Evolutionary conservation across 2,329 filamentous ascomycete genomes (phyloP).

Genomic region (Torrubiellomyces zombiae): DNA sequence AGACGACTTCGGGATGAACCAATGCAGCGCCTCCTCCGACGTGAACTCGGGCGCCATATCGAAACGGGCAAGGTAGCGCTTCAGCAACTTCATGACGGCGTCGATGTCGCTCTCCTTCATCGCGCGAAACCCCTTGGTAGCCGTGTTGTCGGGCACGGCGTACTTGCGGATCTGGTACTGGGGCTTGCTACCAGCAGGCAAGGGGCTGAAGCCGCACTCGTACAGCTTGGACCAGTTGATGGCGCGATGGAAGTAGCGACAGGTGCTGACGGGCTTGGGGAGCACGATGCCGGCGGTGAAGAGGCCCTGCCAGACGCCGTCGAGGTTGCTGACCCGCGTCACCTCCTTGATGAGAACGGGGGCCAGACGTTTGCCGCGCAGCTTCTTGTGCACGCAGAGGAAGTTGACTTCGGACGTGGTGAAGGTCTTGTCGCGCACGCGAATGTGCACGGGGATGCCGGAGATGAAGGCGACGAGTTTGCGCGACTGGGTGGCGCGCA

Average conservation of each 20-base stretch:
- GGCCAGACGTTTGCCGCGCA: conserved; percentile 79
- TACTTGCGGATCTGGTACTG: conserved; percentile 76
- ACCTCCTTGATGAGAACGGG: conserved; percentile 97
- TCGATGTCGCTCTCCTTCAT: conserved; percentile 70
- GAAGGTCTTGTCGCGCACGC: conserved; percentile 59
- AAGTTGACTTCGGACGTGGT: conserved; percentile 92
- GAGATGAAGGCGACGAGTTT: conserved; percentile 94
- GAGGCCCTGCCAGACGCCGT: conserved; percentile 83
- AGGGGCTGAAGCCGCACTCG: conserved; percentile 82
- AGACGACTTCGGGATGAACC: conserved; percentile 55
- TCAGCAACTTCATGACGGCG: conserved; percentile 56
- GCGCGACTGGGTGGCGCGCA: conserved; percentile 65
- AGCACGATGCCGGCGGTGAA: conserved; percentile 88
- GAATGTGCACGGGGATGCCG: conserved; percentile 71
- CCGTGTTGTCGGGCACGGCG: conserved; percentile 57
- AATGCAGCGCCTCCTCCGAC: conserved; percentile 70
- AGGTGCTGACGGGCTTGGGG: conserved; percentile 81
- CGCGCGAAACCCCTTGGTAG: conserved; percentile 56
- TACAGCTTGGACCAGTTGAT: conserved; percentile 94
- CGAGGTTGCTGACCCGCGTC: conserved; percentile 75
- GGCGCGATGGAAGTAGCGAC: conserved; percentile 86
- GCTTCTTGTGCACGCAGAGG: conserved; percentile 94
- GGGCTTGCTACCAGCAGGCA: conserved; percentile 71
- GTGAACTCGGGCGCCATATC: conserved; percentile 72
- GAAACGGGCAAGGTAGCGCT: conserved; percentile 62